Conservation (phyloP, 257 asterid genomes). For the Knoxia roxburghii region DNA sequence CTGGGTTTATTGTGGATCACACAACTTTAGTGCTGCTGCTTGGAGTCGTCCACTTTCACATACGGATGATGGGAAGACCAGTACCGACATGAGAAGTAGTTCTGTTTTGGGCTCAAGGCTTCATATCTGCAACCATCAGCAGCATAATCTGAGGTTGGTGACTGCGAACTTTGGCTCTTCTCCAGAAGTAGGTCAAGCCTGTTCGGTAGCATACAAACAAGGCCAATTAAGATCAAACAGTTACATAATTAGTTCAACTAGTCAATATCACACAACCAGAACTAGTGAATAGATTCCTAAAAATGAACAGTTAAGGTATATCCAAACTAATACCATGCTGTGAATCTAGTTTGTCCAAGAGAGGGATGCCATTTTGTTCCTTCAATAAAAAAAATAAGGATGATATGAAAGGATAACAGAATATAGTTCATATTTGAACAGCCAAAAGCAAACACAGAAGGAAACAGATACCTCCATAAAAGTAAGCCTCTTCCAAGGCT, state of each 20-base stretch:
- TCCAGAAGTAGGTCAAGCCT: slow-evolving; percentile 99
- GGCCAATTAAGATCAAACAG: neutral
- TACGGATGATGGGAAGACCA: slow-evolving; percentile 23
- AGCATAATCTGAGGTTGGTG: slow-evolving; percentile 89
- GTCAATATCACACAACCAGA: slow-evolving; percentile 1
- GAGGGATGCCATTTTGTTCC: no score
- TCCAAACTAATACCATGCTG: no score
- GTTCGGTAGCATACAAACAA: slow-evolving; percentile 8
- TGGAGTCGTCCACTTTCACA: slow-evolving; percentile 76
- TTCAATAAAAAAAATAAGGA: no score
- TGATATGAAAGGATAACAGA: no score
- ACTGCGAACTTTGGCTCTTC: slow-evolving; percentile 88
- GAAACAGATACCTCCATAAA: no score
- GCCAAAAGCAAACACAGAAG: no score
- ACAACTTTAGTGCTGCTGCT: slow-evolving; percentile 92
- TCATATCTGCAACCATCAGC: slow-evolving; percentile 75
- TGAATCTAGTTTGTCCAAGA: no score
- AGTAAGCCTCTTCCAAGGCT: no score
- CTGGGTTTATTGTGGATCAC: slow-evolving; percentile 87
- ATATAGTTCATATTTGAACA: no score
- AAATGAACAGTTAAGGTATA: neutral
- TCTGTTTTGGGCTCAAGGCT: slow-evolving; percentile 64
- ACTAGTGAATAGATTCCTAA: neutral
- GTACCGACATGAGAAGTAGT: slow-evolving; percentile 19
- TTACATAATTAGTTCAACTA: neutral